Evolutionary conservation across 208 protist species (phyloP).

Genomic region (Trypanosoma melophagium): DNA sequence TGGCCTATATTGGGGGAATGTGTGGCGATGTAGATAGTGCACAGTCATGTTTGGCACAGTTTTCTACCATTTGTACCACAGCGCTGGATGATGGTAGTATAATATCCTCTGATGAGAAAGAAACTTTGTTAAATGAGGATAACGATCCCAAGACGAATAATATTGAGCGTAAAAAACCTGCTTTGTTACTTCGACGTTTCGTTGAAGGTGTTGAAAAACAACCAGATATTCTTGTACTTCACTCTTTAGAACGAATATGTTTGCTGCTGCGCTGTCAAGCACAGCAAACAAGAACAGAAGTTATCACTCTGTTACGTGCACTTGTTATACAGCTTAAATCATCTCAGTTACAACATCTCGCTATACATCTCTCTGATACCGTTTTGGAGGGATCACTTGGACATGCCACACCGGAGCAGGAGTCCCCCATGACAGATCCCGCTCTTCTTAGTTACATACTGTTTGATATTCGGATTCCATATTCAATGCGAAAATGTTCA

Average conservation of each 20-base stretch:
- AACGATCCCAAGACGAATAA: not conserved
- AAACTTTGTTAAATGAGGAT: not conserved
- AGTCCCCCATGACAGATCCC: slow-evolving; percentile 16
- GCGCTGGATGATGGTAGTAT: slow-evolving; percentile 34
- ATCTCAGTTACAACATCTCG: slow-evolving; percentile 38
- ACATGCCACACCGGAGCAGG: slow-evolving; percentile 32
- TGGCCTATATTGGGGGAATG: slow-evolving; percentile 77
- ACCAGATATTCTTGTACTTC: slow-evolving; percentile 34
- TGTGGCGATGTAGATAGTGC: slow-evolving; percentile 70
- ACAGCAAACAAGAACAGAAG: slow-evolving; percentile 69
- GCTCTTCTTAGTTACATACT: slow-evolving; percentile 39
- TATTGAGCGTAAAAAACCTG: not conserved
- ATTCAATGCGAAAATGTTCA: slow-evolving; percentile 68
- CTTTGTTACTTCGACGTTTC: slow-evolving; percentile 38
- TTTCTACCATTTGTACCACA: slow-evolving; percentile 66
- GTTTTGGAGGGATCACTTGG: slow-evolving; percentile 62
- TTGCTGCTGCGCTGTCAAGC: slow-evolving; percentile 61
- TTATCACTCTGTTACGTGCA: slow-evolving; percentile 58
- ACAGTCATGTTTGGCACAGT: slow-evolving; percentile 73
- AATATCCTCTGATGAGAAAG: not conserved
- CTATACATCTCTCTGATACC: slow-evolving; percentile 51
- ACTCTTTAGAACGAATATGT: slow-evolving; percentile 58
- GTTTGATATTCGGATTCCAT: slow-evolving; percentile 51
- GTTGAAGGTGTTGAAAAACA: slow-evolving; percentile 28
- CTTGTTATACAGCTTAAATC: slow-evolving; percentile 64